Base-by-base conservation (phyloP, 2,329 filamentous ascomycete genomes). In the Claviceps humidiphila region DNA sequence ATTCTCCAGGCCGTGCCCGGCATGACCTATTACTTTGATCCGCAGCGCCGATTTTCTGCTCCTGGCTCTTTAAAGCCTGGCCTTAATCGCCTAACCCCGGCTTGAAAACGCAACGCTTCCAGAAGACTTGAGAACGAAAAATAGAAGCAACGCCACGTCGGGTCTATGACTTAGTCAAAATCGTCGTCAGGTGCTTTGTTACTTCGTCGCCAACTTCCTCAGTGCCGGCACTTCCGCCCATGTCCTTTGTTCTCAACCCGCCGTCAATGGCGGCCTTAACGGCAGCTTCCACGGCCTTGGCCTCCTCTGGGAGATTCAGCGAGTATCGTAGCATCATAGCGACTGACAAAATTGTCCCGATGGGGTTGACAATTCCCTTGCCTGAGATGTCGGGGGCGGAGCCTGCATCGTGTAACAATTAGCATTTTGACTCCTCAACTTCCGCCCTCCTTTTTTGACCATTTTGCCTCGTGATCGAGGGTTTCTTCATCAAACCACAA, bases 241-340 rank as follows among this genome's bases (percentile, higher is more conserved):
- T 86, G 66, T 97, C 91, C 66, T 80, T 84, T 16, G 91, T 96
- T 57, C 82, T 76, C 47, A 90, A 69, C 39, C 88, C 88, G 51
- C 74, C 77, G 66, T 96, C 89, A 57, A 96, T 85, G 50, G 87
- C 85, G 52, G 77, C 80, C 64, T 80, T 79, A 49, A 95, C 89
- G 3, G 90, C 89, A 55, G 82, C 77, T 71, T 96, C 89, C 57
- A 96, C 81, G 49, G 83, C 81, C 55, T 80, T 77, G 38, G 90
- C 86, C 69, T 96, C 84, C 49, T 81, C 76, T 34, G 85, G 82
- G 58, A 90, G 80, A 62, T 82, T 81, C 54, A 97, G 80, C 14
- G 89, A 95, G 76, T 96, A 97, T 64, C 89, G 85, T 63, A 96
- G 78, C 84, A 98, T 87, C 89, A 97, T 95, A 62, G 89, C 89